Conservation (phyloP, 805 yeast genomes). For the Candida oleophila region DNA sequence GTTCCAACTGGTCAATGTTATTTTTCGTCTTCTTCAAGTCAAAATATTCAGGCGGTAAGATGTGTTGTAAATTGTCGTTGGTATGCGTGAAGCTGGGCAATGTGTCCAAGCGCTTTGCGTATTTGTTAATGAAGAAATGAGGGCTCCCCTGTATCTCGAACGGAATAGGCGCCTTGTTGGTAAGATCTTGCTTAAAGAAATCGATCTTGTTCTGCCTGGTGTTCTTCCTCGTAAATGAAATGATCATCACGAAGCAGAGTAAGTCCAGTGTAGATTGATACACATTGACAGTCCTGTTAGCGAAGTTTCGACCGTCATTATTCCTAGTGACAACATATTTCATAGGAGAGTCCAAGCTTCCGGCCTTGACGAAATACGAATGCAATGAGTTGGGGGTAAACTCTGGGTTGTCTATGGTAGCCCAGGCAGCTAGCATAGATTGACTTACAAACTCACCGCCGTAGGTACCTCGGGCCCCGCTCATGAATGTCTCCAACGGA, state of each 20-base stretch:
- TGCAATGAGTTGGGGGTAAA: constrained; percentile 27
- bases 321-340: constrained; percentile 23
- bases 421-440: constrained; percentile 28
- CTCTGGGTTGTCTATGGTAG: constrained; percentile 19
- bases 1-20: constrained; percentile 12
- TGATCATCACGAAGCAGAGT: constrained; percentile 22
- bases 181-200: background rate
- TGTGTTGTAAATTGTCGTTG: constrained; percentile 26
- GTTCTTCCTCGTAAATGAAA: constrained; percentile 23
- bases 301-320: constrained; percentile 23
- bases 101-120: constrained; percentile 11
- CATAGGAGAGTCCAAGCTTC: constrained; percentile 17
- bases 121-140: constrained; percentile 18
- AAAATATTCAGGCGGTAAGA: constrained; percentile 22
- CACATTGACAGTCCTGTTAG: constrained; percentile 22
- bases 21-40: background rate
- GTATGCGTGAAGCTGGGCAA: constrained; percentile 24
- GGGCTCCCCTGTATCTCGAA: constrained; percentile 21
- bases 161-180: constrained; percentile 11
- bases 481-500: constrained; percentile 22
- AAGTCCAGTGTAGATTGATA: constrained; percentile 17
- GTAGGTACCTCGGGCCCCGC: constrained; percentile 24
- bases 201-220: constrained; percentile 6
- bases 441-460: constrained; percentile 30
- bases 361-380: constrained; percentile 27